A percentile compares a stretch with the other conserved stretches of the same genome.
Evolutionary conservation across 2,329 filamentous ascomycete species (phyloP).

Genomic region (Aspergillus sp.): DNA sequence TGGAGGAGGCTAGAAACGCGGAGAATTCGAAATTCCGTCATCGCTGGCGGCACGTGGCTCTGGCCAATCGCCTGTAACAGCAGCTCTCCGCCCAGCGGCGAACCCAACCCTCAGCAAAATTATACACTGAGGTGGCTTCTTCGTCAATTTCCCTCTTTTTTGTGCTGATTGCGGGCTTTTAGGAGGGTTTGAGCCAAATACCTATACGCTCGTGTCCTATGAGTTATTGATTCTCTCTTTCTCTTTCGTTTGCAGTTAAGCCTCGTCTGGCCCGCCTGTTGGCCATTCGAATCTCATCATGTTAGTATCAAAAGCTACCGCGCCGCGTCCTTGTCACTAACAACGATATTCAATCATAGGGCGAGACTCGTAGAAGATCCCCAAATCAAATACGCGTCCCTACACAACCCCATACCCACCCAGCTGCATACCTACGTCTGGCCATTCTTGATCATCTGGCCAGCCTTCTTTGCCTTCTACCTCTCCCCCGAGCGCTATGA

Average conservation of each 20-base stretch:
- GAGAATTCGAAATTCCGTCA: conserved; percentile 20
- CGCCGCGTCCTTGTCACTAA: conserved; percentile 16
- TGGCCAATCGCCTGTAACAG: conserved; percentile 18
- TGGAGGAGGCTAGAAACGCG: not conserved
- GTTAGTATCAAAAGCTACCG: conserved; percentile 25
- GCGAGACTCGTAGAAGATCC: conserved; percentile 85
- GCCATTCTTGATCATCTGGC: conserved; percentile 92
- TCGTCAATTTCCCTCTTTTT: conserved; percentile 8
- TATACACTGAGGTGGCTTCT: conserved; percentile 31
- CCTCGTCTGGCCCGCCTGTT: conserved; percentile 27
- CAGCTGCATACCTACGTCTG: conserved; percentile 86
- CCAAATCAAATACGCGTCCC: conserved; percentile 82
- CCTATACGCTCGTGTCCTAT: conserved; percentile 22
- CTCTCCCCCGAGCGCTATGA: conserved; percentile 81
- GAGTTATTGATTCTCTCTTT: conserved; percentile 20
- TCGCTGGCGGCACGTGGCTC: conserved; percentile 19
- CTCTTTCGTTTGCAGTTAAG: conserved; percentile 11
- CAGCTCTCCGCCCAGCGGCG: conserved; percentile 19
- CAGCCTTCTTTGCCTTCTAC: conserved; percentile 85
- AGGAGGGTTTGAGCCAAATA: conserved; percentile 1
- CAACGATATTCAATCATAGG: conserved; percentile 46
- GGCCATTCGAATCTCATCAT: conserved; percentile 26
- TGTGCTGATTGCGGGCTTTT: not conserved
- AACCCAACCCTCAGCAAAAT: conserved; percentile 23
- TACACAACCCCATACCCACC: conserved; percentile 81